Conservation (phyloP, 306 rosid genomes). For the Dalbergia cultrata region DNA sequence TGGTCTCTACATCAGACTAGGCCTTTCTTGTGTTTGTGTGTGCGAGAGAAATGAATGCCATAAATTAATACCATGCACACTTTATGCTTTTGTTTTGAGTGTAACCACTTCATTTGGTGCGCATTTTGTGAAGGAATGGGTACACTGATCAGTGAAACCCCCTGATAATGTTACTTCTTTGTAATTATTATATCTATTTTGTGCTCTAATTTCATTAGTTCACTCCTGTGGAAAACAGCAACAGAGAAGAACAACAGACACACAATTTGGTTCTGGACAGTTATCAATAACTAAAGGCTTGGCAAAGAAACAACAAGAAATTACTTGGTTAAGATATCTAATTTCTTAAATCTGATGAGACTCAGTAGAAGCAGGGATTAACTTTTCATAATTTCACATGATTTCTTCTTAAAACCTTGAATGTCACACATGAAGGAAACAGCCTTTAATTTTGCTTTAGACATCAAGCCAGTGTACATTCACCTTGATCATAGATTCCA, state of each 20-base stretch:
- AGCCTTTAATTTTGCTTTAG: too few relatives aligned
- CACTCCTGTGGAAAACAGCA: not conserved
- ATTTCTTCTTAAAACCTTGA: too few relatives aligned
- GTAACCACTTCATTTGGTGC: not conserved
- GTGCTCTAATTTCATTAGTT: not conserved
- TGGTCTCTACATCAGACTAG: not conserved
- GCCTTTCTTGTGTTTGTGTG: not conserved
- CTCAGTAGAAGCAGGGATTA: not conserved
- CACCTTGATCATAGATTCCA: too few relatives aligned
- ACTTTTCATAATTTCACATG: too few relatives aligned
- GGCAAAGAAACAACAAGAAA: not conserved
- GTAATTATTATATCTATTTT: not conserved
- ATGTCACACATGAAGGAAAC: too few relatives aligned
- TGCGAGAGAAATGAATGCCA: not conserved
- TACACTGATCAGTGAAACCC: not conserved
- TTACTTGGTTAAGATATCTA: not conserved
- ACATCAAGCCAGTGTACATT: too few relatives aligned
- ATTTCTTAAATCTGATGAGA: not conserved
- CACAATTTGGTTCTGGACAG: not conserved
- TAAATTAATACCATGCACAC: not conserved
- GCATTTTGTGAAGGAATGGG: constrained; percentile 23
- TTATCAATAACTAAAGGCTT: constrained; percentile 8
- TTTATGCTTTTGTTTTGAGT: constrained; percentile 11
- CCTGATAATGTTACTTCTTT: constrained; percentile 2
- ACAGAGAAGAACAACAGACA: not conserved